Base-by-base conservation (phyloP, 352 stramenopile species). In the Globisporangium cederbergense region DNA sequence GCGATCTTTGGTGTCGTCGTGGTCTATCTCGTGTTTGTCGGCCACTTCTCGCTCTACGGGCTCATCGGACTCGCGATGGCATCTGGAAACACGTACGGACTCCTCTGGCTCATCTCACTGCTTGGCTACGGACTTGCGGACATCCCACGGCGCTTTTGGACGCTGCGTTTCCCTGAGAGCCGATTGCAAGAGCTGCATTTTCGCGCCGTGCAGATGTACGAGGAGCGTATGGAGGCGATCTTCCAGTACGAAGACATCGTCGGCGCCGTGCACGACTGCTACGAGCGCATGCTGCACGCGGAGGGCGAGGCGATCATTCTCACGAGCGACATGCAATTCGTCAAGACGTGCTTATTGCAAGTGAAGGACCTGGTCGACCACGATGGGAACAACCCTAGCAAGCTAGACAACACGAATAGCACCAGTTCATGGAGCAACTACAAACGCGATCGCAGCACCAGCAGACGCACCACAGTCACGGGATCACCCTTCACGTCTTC, bases 91-190 rank as follows among this genome's bases (percentile, higher is more conserved):
- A 88, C 79, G 14, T 92, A 92, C 63, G 81, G 83, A 10, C 56
- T 92, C 36, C 58, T 83, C 73, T 57, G 20, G 54, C 10, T 64
- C 66, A 51, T 86, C 77, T 36, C 70, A 4, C 78, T 92, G 45
- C 68, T 92, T 6, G 83, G 81, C 0, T 83, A 86, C 57, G 83
- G 83, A 10, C 78, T 92, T 32, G 76, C 81, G 7, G 77, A 84
- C 34, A 79, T 89, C 54, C 83, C 83, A 0, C 74, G 81, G 0
- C 64, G 61, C 2, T 71, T 90, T 10, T 92, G 79, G 78, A 72
- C 60, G 36, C 70, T 73, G 38, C 71, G 76, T 1, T 36, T 74
- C 2, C 77, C 80, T n/a, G 68, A 76, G 43, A 49, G 18, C 2
- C 71, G 77, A 9, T 68, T 92, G 22, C 66, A 80, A 13, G 69